Base-by-base conservation (phyloP, 495 filamentous ascomycete genomes). In the Trichoderma asperelloides region DNA sequence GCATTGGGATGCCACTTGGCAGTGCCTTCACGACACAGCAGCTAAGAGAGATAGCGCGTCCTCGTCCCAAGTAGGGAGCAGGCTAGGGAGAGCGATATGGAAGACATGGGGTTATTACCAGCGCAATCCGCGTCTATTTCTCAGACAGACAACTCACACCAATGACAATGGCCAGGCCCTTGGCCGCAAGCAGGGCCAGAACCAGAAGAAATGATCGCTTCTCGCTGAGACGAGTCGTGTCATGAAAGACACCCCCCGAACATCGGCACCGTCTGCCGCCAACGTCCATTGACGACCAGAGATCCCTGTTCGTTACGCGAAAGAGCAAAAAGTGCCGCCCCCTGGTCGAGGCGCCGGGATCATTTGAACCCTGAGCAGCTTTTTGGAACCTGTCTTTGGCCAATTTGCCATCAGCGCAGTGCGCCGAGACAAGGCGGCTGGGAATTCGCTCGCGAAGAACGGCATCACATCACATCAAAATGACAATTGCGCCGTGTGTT, bases 261-360 rank as follows among this genome's bases (percentile, higher is more conserved):
- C 55, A 60, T 60, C 55, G 55, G 55, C 55, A 60, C 55, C 55
- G 23, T 60, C 55, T 60, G 55, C 55, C 55, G 55, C 55, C 55
- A 60, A n/a, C 23, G n/a, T 1, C 41, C 18, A 16, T 51, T 51
- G 18, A n/a, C 15, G 33, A 37, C 33, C 33, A 47, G 15, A 16
- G 43, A 60, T 30, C 55, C 55, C 55, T 60, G 55, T 16, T 16
- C 27, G 9, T 25, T 60, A 60, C 55, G 55, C 55, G 21, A 60
- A 60, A 60, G 55, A 60, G 55, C 27, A 60, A 30, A 60, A 60
- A 28, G 55, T 60, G 55, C 55, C 55, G 55, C 55, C 55, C 55
- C 55, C 55, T 60, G 55, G 55, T 60, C 55, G 55, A 6, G 16
- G 55, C 27, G 55, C 55, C 27, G 25, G 55, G 15, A 30, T 60